Evolutionary conservation across 257 asterid species (phyloP).

Genomic region (Penstemon davidsonii): DNA sequence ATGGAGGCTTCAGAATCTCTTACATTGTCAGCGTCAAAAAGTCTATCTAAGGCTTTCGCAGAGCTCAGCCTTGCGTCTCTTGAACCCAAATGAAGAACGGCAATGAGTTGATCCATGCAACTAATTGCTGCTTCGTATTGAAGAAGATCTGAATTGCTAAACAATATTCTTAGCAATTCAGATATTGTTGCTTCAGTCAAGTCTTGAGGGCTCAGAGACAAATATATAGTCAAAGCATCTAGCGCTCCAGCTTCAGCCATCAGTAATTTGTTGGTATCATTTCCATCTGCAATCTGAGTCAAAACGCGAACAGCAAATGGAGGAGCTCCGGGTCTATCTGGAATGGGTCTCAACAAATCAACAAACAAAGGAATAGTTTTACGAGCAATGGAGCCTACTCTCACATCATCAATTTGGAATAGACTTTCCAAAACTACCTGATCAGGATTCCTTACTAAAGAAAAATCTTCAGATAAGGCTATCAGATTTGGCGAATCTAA

Average conservation of each 20-base stretch:
- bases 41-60: slow-evolving; percentile 67
- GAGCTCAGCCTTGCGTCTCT: slow-evolving; percentile 76
- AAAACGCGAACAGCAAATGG: slow-evolving; percentile 62
- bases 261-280: slow-evolving; percentile 63
- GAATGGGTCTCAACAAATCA: slow-evolving; percentile 80
- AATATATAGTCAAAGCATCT: slow-evolving; percentile 76
- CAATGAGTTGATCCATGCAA: slow-evolving; percentile 73
- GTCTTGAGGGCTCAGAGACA: slow-evolving; percentile 86
- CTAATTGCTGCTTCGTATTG: slow-evolving; percentile 57
- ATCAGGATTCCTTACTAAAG: slow-evolving; percentile 68
- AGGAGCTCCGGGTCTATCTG: slow-evolving; percentile 90
- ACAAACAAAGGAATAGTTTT: slow-evolving; percentile 75
- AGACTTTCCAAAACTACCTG: slow-evolving; percentile 62
- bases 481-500: slow-evolving; percentile 62
- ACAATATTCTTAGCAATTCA: slow-evolving; percentile 70
- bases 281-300: slow-evolving; percentile 73
- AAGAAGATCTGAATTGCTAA: slow-evolving; percentile 62
- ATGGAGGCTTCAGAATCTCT: slow-evolving; percentile 68
- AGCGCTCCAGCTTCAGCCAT: slow-evolving; percentile 89
- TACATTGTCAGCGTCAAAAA: slow-evolving; percentile 62
- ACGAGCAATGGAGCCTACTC: slow-evolving; percentile 64
- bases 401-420: slow-evolving; percentile 73
- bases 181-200: slow-evolving; percentile 72
- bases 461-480: slow-evolving; percentile 72
- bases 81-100: slow-evolving; percentile 91